A percentile compares a stretch with the other conserved stretches of the same genome.
phyloP scores from a whole-genome alignment of 1,139 yeast species.

The Pichia sp. region DNA sequence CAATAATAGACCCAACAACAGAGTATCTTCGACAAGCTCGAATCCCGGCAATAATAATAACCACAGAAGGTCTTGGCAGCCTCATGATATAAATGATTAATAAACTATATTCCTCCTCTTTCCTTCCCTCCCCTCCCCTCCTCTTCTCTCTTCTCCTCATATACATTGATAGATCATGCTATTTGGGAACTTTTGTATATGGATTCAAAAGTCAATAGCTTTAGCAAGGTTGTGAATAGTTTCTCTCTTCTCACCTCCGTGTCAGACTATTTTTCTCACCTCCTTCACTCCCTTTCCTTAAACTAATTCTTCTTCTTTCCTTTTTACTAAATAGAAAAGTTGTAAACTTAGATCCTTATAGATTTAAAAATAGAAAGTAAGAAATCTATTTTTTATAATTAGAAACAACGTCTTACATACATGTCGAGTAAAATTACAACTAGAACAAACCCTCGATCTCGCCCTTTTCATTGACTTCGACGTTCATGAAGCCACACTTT shows the following conservation, averaged over 20 bases:
- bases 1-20: slow-evolving; percentile 5
- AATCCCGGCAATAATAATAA: slow-evolving; percentile 2
- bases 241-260: too few species aligned
- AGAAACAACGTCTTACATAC: neutral
- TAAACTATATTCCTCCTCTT: neutral
- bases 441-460: slow-evolving; percentile 92
- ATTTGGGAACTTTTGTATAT: neutral
- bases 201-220: neutral
- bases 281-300: neutral
- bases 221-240: neutral
- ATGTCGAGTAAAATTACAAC: slow-evolving; percentile 11
- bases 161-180: too few species aligned
- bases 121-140: too few species aligned
- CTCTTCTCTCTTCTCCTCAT: neutral
- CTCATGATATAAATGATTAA: neutral
- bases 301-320: neutral
- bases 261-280: neutral
- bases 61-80: slow-evolving; percentile 5
- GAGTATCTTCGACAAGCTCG: slow-evolving; percentile 3
- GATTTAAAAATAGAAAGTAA: neutral
- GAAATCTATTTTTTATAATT: neutral
- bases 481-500: slow-evolving; percentile 94
- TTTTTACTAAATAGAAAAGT: neutral
- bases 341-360: neutral
- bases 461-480: slow-evolving; percentile 89